Conservation (phyloP, 805 yeast genomes). For the Danielia oregonensis region DNA sequence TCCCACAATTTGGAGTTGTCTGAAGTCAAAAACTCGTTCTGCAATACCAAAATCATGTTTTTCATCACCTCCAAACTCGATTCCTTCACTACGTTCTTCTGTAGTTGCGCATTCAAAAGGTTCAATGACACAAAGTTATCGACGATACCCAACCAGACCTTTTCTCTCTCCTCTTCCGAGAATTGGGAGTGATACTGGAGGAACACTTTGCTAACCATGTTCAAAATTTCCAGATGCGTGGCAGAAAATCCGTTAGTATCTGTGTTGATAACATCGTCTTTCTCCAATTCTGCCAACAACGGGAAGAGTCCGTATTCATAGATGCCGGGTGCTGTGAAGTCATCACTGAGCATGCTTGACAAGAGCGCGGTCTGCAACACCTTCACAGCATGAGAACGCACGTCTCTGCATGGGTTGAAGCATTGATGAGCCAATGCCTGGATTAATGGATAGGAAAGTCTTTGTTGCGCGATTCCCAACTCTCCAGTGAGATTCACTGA, state of each 20-base stretch:
- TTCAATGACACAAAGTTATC: constrained; percentile 29
- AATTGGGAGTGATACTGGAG: constrained; percentile 31
- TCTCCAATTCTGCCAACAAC: constrained; percentile 59
- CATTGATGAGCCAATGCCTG: constrained; percentile 89
- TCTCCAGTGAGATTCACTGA: constrained; percentile 61
- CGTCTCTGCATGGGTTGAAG: constrained; percentile 79
- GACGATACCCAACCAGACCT: constrained; percentile 34
- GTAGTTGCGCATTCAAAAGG: constrained; percentile 16
- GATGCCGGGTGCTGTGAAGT: constrained; percentile 48
- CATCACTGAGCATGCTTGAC: constrained; percentile 32
- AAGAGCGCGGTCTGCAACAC: constrained; percentile 53
- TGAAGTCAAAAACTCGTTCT: constrained; percentile 21
- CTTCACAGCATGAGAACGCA: constrained; percentile 62
- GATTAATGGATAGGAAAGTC: constrained; percentile 54
- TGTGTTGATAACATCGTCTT: constrained; percentile 55
- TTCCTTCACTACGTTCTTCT: constrained; percentile 22
- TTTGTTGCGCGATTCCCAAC: constrained; percentile 36
- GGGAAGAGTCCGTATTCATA: constrained; percentile 78
- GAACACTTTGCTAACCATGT: constrained; percentile 58
- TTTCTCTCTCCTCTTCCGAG: constrained; percentile 17
- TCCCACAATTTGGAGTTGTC: constrained; percentile 27
- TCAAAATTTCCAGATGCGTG: constrained; percentile 66
- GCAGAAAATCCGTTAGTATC: constrained; percentile 60
- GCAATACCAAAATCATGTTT: constrained; percentile 40
- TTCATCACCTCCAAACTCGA: constrained; percentile 36